Percentiles rank a stretch among this genome's conserved stretches.
phyloP scores from a whole-genome alignment of 2,329 filamentous ascomycete genomes.

The Fusarium tjaetaba region DNA sequence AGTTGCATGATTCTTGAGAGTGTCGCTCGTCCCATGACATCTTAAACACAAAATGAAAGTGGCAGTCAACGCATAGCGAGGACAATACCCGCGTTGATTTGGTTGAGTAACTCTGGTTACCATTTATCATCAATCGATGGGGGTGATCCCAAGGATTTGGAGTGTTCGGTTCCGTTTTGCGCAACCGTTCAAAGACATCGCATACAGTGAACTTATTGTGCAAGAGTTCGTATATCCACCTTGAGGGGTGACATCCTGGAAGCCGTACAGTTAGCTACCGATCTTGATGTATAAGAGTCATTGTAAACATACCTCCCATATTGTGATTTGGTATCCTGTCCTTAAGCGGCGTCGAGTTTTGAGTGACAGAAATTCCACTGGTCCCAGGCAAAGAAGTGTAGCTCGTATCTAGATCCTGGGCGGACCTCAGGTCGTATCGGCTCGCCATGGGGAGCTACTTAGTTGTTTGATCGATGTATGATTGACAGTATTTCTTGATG shows the following conservation, averaged over 20 bases:
- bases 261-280: conserved; percentile 17
- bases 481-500: not conserved
- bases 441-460: conserved; percentile 39
- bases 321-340: conserved; percentile 42
- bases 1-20: conserved; percentile 45
- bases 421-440: conserved; percentile 44
- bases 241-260: conserved; percentile 51
- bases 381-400: conserved; percentile 50
- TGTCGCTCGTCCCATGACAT: conserved; percentile 48
- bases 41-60: conserved; percentile 55
- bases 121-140: conserved; percentile 52
- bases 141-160: conserved; percentile 49
- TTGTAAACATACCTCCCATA: conserved; percentile 41
- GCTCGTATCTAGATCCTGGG: conserved; percentile 41
- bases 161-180: conserved; percentile 43
- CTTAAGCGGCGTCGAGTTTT: conserved; percentile 49
- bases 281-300: not conserved
- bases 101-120: conserved; percentile 51
- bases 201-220: conserved; percentile 51
- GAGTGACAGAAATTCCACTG: conserved; percentile 42
- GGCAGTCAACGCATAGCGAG: conserved; percentile 53
- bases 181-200: conserved; percentile 50
- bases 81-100: conserved; percentile 46
- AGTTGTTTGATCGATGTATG: not conserved
- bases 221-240: conserved; percentile 54